Percentiles rank a stretch among this genome's conserved stretches.
phyloP scores from a whole-genome alignment of 2,329 filamentous ascomycete genomes.

The Elsinoe necatrix region DNA sequence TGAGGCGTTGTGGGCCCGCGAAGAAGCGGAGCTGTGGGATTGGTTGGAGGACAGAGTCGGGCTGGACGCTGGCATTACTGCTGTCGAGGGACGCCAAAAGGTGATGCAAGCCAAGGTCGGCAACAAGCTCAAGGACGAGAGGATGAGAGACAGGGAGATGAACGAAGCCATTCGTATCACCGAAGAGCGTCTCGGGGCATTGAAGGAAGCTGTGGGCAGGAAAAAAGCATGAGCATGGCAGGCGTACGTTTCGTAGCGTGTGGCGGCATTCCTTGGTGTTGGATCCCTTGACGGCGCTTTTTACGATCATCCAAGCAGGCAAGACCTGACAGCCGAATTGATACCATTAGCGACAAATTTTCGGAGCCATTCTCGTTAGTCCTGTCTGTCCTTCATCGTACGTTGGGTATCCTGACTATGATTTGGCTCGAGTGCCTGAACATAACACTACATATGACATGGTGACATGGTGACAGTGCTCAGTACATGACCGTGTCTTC shows the following conservation, averaged over 20 bases:
- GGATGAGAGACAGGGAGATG: constrained; percentile 59
- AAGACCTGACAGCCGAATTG: not conserved
- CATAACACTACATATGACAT: not conserved
- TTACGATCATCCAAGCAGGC: not conserved
- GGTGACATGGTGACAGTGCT: not conserved
- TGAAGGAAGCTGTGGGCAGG: constrained; percentile 64
- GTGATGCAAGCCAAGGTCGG: constrained; percentile 18
- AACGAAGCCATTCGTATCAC: constrained; percentile 74
- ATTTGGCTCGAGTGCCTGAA: no score
- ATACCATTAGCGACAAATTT: not conserved
- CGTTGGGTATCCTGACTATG: not conserved
- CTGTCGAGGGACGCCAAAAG: constrained; percentile 12
- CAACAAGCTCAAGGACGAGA: constrained; percentile 23
- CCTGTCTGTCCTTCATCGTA: not conserved
- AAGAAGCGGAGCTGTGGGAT: constrained; percentile 84
- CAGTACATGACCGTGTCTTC: constrained; percentile 15
- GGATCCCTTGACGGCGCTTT: not conserved
- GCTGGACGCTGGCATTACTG: constrained; percentile 46
- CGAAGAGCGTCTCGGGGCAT: constrained; percentile 68
- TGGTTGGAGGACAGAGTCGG: constrained; percentile 86
- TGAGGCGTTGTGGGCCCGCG: constrained; percentile 82
- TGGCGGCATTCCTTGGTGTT: constrained; percentile 4
- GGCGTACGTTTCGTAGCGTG: not conserved
- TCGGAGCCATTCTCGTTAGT: not conserved
- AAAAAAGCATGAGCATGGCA: constrained; percentile 34